Conservation (phyloP, 106 monocot species). For the Triglochin maritima region DNA sequence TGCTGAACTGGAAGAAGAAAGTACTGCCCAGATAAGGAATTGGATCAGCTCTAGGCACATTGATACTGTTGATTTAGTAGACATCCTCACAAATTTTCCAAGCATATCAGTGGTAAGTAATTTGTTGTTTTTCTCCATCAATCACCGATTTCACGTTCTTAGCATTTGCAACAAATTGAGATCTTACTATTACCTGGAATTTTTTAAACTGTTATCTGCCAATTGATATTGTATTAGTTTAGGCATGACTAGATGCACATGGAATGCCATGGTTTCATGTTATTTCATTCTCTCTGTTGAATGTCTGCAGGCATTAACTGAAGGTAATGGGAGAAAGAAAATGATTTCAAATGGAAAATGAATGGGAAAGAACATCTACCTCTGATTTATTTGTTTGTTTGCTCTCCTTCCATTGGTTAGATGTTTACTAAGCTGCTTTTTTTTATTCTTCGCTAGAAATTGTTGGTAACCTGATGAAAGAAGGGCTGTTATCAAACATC, state of each 20-base stretch:
- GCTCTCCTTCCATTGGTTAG: not conserved
- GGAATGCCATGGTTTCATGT: not conserved
- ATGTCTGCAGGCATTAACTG: constrained; percentile 72
- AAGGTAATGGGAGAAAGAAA: constrained; percentile 44
- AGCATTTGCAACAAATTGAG: too few species aligned
- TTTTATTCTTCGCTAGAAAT: constrained; percentile 36
- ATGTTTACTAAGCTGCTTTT: not conserved
- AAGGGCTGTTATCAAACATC: constrained; percentile 55
- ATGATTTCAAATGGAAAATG: not conserved
- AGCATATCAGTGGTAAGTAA: constrained; percentile 65
- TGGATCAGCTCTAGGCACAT: constrained; percentile 65
- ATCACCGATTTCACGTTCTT: too few species aligned
- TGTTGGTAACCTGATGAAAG: constrained; percentile 54
- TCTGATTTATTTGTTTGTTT: not conserved
- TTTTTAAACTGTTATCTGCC: too few species aligned
- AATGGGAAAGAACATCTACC: constrained; percentile 1
- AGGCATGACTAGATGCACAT: too few species aligned
- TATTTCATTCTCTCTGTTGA: not conserved
- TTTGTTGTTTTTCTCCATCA: not conserved
- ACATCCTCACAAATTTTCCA: constrained; percentile 74
- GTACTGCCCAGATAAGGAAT: constrained; percentile 45
- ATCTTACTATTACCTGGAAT: too few species aligned
- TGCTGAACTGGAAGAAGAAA: constrained; percentile 59
- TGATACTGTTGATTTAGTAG: constrained; percentile 42
- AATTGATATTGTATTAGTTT: too few species aligned